Base-by-base conservation (phyloP, 306 rosid genomes). In the Cucurbita moschata region DNA sequence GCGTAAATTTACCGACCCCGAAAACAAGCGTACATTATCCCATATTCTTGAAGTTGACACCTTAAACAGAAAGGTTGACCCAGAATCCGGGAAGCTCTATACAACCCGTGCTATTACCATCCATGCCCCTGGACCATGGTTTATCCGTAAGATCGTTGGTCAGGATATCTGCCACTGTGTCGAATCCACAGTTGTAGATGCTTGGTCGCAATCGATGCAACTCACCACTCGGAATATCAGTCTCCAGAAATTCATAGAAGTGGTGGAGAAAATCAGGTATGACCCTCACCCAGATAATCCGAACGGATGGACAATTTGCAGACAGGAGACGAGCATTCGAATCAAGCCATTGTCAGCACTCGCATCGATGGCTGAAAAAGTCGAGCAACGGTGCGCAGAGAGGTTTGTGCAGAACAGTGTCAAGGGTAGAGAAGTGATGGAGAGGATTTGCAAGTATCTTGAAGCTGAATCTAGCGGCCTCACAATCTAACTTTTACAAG, bases 391-490 rank as follows among this genome's bases (percentile, higher is more conserved):
- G 4, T 94, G 89, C 26, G 99, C 90, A 8, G 98, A 94, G 71
- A 85, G 70, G 87, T 86, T 89, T 50, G 82, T 89, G 83, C 97
- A 90, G 82, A 88, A 90, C 74, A 88, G 95, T 81, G 89, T 77
- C 35, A 89, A 87, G 82, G 89, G 98, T 74, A 91, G 96, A 76
- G 96, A 90, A 85, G 97, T 87, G 46, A 94, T 90, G 98, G 97
- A 90, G 87, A 84, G 92, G 78, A 94, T 94, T 40, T 89, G 98
- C 83, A 90, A 83, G 73, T 94, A 87, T 85, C 92, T 90, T 65
- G 96, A 94, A 82, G 86, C 98, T 37, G 96, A 91, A 80, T 84
- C 96, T 16, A 75, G 76, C 2, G 83, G 82, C 40, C 65, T 88
- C 71, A 46, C 87, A 30, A 75, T 86, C 76, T 88, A 84, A 85